phyloP scores from a whole-genome alignment of 1,139 yeast species.

The Yamadazyma friedrichii region DNA sequence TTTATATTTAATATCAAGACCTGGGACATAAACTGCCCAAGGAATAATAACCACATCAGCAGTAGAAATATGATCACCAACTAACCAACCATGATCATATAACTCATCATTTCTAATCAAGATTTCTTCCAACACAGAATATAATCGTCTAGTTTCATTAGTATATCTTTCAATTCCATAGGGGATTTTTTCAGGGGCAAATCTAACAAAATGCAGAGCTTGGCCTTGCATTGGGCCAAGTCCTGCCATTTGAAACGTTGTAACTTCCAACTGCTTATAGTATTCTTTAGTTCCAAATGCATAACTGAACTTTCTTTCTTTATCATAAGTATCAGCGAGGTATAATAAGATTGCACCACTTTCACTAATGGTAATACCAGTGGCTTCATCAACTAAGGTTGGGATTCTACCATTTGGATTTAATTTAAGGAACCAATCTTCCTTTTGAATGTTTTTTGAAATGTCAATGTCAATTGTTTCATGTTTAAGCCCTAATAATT shows the following conservation, averaged over 20 bases:
- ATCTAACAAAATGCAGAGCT: conserved; percentile 44
- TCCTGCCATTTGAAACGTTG: conserved; percentile 57
- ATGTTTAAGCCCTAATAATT: conserved; percentile 48
- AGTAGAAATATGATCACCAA: conserved; percentile 53
- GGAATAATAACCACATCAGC: conserved; percentile 51
- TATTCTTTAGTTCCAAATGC: conserved; percentile 43
- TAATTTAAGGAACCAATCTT: conserved; percentile 51
- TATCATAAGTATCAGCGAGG: conserved; percentile 57
- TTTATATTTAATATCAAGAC: conserved; percentile 32
- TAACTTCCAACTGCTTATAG: conserved; percentile 51
- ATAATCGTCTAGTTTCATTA: conserved; percentile 51
- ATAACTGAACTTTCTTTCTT: conserved; percentile 48
- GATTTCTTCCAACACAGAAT: conserved; percentile 51
- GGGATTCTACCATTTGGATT: conserved; percentile 69
- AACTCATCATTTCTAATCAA: conserved; percentile 30
- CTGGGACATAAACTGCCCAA: conserved; percentile 25
- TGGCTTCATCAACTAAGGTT: conserved; percentile 45
- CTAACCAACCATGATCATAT: conserved; percentile 43
- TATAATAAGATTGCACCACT: conserved; percentile 60
- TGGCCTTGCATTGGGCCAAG: conserved; percentile 65
- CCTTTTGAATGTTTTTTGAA: conserved; percentile 40
- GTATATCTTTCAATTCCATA: conserved; percentile 53
- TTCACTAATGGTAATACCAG: conserved; percentile 50
- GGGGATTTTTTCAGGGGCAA: conserved; percentile 47
- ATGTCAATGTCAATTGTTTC: conserved; percentile 44